Base-by-base conservation (phyloP, 345 rosid species). In the Cardiospermum halicacabum region DNA sequence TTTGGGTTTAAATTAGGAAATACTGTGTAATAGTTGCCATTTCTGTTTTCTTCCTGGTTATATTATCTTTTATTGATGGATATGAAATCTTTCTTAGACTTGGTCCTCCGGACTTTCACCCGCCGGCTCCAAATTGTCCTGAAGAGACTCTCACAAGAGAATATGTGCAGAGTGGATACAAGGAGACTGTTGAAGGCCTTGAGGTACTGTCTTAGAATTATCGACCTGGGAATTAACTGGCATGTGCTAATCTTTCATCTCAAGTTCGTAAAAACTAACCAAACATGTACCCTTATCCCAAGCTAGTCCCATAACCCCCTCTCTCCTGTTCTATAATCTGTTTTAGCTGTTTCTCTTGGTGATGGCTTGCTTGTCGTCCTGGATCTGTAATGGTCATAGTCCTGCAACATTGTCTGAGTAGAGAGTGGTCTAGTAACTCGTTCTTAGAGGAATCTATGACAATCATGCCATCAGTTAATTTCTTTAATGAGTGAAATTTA, bases 91-190 rank as follows among this genome's bases (percentile, higher is more conserved):
- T 45, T 56, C 19, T 69, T 79, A 95, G 99, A 74, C 85, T 95
- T 60, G 99, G 96, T 60, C 97, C 98, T 7, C 97, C 99, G 13
- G 99, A 95, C 72, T 95, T 78, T 80, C 89, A 86, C 63, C 99
- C 97, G 24, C 99, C 89, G 65, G 82, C 89, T 60, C 84, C 84
- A 57, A 82, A 69, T 79, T 95, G 96, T 62, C 92, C 98, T 0
- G 99, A 95, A 78, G 99, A 95, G 83, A 91, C 88, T 50, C 80
- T 95, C 42, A 87, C 88, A 27, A 81, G 75, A 66, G 98, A 91
- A 58, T 87, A 89, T 81, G 88, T 88, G 60, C 88, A 72, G 61
- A 65, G 36, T 69, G 99, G 99, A 61, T 95, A 95, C 79, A 91
- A 76, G 82, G 99, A 95, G 78, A 86, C 91, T 45, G 83, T 91